A percentile compares a stretch with the other conserved stretches of the same genome.
Evolutionary conservation across 805 yeast species (phyloP).

Genomic region (Ogataea polymorpha): DNA sequence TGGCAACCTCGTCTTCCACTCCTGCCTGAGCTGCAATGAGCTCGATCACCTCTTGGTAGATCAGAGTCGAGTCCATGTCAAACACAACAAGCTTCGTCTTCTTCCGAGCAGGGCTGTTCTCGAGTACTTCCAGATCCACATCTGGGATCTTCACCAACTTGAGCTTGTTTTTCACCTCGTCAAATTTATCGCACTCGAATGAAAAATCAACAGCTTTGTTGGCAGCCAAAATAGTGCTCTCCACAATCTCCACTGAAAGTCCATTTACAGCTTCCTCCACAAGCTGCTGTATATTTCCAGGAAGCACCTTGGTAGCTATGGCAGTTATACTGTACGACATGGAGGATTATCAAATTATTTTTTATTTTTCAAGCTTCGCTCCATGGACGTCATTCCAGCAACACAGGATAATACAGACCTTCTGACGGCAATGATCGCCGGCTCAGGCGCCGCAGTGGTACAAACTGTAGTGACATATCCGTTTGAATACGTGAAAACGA

Average conservation of each 20-base stretch:
- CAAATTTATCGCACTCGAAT: constrained; percentile 19
- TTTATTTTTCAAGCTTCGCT: constrained; percentile 5
- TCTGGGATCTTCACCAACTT: constrained; percentile 26
- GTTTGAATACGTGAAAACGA: constrained; percentile 66
- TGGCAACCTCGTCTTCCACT: constrained; percentile 83
- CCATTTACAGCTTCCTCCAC: constrained; percentile 1
- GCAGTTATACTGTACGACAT: constrained; percentile 32
- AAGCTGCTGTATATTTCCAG: constrained; percentile 1
- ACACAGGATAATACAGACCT: constrained; percentile 38
- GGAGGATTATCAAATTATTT: background rate
- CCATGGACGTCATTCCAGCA: constrained; percentile 15
- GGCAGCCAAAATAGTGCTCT: constrained; percentile 29
- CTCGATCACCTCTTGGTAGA: constrained; percentile 95
- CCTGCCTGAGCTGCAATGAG: constrained; percentile 91
- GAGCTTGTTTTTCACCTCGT: constrained; percentile 18
- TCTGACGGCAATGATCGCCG: constrained; percentile 57
- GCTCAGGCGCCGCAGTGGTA: constrained; percentile 59
- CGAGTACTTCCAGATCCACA: constrained; percentile 45
- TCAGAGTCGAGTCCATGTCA: constrained; percentile 97
- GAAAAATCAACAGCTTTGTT: constrained; percentile 40
- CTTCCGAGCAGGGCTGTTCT: constrained; percentile 30
- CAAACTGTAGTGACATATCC: constrained; percentile 68
- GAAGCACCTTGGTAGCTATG: constrained; percentile 23
- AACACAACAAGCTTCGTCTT: constrained; percentile 68
- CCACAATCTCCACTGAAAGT: background rate